These are phyloP conservation scores for Colletotrichum scovillei DNA, from an alignment of 2,329 filamentous ascomycete species.

Conservation along the genomic window DNA sequence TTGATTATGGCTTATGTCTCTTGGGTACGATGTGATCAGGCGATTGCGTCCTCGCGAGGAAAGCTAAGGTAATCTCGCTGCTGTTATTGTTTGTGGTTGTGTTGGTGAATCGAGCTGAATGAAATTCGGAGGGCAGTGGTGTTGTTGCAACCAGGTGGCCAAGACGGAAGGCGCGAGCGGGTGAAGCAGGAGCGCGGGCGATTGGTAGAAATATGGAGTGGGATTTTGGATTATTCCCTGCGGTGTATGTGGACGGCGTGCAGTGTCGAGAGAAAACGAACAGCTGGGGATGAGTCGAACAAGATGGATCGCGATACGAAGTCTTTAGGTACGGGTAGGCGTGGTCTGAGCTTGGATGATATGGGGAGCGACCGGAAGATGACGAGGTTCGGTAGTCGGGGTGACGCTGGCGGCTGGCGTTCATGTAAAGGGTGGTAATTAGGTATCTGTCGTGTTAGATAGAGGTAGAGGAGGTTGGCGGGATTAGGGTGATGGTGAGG, in stretches of 20 bases:
- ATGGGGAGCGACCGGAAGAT: not conserved
- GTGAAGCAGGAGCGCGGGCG: not conserved
- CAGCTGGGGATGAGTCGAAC: not conserved
- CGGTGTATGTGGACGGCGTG: not conserved
- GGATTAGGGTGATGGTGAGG: not conserved
- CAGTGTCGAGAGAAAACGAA: not conserved
- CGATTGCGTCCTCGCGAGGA: not conserved
- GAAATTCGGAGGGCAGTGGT: not conserved
- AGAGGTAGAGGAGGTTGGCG: not conserved
- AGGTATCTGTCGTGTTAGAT: no score
- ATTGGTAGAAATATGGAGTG: not conserved
- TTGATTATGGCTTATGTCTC: not conserved
- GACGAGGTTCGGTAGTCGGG: not conserved
- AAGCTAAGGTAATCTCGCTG: not conserved
- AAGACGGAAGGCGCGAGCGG: slow-evolving; percentile 12
- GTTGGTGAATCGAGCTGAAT: not conserved
- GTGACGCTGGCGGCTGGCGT: not conserved
- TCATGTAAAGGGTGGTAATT: not conserved
- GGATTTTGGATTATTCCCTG: slow-evolving; percentile 8
- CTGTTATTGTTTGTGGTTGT: not conserved
- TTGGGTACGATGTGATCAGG: not conserved
- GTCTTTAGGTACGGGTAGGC: not conserved
- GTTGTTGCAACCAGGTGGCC: slow-evolving; percentile 15
- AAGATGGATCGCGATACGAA: not conserved
- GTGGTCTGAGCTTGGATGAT: not conserved